Evolutionary conservation across 2,329 filamentous ascomycete genomes (phyloP).

Genomic region (Tolypocladium endophyticum): DNA sequence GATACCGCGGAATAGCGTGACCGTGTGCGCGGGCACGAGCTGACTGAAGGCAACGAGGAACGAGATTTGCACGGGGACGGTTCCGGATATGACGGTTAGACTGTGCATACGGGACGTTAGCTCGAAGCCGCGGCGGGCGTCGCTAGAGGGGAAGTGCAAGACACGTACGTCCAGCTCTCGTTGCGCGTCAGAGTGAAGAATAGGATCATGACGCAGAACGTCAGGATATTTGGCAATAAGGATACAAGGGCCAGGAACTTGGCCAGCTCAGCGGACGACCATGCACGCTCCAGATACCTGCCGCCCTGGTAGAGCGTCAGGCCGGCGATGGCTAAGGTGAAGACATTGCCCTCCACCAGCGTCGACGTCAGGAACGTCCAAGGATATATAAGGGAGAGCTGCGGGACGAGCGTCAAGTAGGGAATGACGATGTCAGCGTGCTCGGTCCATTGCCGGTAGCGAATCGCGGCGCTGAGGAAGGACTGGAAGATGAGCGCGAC

Average conservation of each 20-base stretch:
- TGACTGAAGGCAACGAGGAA: constrained; percentile 98
- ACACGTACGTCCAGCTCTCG: constrained; percentile 56
- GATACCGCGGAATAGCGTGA: constrained; percentile 81
- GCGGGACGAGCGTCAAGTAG: constrained; percentile 79
- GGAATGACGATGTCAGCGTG: constrained; percentile 62
- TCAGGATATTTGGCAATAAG: constrained; percentile 69
- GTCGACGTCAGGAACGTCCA: constrained; percentile 86
- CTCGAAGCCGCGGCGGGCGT: not conserved
- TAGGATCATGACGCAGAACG: constrained; percentile 63
- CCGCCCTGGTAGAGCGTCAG: constrained; percentile 84
- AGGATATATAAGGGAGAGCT: constrained; percentile 74
- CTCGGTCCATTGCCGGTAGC: constrained; percentile 58
- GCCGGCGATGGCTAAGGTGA: constrained; percentile 69
- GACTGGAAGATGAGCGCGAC: constrained; percentile 67
- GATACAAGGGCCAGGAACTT: constrained; percentile 76
- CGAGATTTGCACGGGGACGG: constrained; percentile 78
- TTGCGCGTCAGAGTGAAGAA: constrained; percentile 61
- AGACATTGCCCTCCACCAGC: constrained; percentile 85
- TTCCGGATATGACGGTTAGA: constrained; percentile 74
- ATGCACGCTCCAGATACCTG: constrained; percentile 88
- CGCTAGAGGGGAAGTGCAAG: not conserved
- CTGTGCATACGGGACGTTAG: constrained; percentile 27
- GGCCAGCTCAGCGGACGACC: constrained; percentile 83
- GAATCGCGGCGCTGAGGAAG: constrained; percentile 68
- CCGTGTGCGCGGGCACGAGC: constrained; percentile 92